These are phyloP conservation scores for Saturnispora kantuleensis DNA, from an alignment of 805 yeast genomes.

Conservation along the genomic window DNA sequence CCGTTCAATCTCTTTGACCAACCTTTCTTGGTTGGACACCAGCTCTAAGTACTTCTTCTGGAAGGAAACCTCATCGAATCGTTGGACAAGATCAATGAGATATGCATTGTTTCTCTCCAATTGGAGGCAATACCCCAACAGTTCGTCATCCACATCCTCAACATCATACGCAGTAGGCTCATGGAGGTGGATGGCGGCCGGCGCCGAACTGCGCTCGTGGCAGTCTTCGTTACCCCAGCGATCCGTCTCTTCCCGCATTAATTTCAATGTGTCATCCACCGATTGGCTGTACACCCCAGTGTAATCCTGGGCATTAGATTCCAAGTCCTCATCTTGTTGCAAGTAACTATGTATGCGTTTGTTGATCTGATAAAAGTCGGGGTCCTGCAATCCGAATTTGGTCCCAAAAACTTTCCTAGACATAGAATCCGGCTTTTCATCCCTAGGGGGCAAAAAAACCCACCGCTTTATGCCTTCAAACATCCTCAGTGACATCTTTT, in stretches of 20 bases:
- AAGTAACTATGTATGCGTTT: conserved; percentile 9
- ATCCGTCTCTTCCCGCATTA: conserved; percentile 16
- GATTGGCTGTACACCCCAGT: conserved; percentile 8
- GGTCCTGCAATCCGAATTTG: conserved; percentile 1
- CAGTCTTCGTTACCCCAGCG: conserved; percentile 6
- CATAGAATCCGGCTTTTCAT: too few species aligned
- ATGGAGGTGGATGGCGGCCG: background rate
- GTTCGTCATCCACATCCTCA: conserved; percentile 4
- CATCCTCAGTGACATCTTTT: too few species aligned
- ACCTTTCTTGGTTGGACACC: background rate
- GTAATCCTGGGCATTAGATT: background rate
- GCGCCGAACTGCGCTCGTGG: background rate
- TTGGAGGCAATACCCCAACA: conserved; percentile 10
- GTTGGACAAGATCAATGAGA: conserved; percentile 11
- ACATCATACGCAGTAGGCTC: background rate
- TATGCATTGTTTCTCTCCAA: conserved; percentile 15
- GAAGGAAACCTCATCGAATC: conserved; percentile 17
- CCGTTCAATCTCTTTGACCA: conserved; percentile 14
- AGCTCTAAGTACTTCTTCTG: conserved; percentile 11
- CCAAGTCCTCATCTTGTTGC: conserved; percentile 8
- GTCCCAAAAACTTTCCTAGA: background rate
- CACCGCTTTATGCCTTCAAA: too few species aligned
- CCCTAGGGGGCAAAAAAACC: too few species aligned
- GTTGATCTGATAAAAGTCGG: conserved; percentile 4
- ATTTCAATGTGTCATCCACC: conserved; percentile 18